Base-by-base conservation (phyloP, 768 basidiomycete genomes). In the Naganishia friedmannii region DNA sequence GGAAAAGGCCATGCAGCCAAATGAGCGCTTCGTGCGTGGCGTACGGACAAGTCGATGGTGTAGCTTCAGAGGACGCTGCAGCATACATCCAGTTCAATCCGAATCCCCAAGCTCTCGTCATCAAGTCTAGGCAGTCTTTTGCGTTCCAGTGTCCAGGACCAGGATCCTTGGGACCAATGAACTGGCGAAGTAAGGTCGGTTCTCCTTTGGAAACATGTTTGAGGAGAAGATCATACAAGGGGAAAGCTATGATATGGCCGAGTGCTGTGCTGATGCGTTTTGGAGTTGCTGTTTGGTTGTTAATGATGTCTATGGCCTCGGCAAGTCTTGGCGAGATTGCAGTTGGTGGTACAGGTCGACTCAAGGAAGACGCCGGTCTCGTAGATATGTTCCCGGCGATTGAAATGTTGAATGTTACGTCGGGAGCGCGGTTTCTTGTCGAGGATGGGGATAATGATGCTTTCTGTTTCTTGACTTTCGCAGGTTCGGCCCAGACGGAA, bases 131-230 rank as follows among this genome's bases (percentile, higher is more conserved):
- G 39, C 57, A 39, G n/a, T 42, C 31, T n/a, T 21, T 8, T 12
- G 34, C 57, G 8, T 39, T 42, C 57, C 57, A 60, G n/a, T 60
- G 37, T 19, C 57, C 57, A n/a, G 57, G 57, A 12, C 57, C 57
- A 3, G n/a, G 57, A 42, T 60, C 37, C 1, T 19, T 21, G 21
- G 12, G 3, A n/a, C 57, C 57, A 7, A 60, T n/a, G 39, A 60
- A 60, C 23, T 60, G 57, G 17, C 57, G 34, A 32, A 60, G 57
- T 23, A 60, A 21, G 21, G 37, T 39, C 17, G 57, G 57, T 37
- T 39, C 31, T 1, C 57, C 57, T 7, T 23, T 34, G 57, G 37
- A 9, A 2, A 60, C 37, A 4, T 60, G 57, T 7, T 13, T 3
- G 9, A 60, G 26, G 19, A 60, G 57, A 42, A 60, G 37, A n/a